Percentiles rank a stretch among this genome's conserved stretches.
These are phyloP conservation scores for Coniophora puteana DNA, from an alignment of 1,284 basidiomycete species.

Conservation along the genomic window DNA sequence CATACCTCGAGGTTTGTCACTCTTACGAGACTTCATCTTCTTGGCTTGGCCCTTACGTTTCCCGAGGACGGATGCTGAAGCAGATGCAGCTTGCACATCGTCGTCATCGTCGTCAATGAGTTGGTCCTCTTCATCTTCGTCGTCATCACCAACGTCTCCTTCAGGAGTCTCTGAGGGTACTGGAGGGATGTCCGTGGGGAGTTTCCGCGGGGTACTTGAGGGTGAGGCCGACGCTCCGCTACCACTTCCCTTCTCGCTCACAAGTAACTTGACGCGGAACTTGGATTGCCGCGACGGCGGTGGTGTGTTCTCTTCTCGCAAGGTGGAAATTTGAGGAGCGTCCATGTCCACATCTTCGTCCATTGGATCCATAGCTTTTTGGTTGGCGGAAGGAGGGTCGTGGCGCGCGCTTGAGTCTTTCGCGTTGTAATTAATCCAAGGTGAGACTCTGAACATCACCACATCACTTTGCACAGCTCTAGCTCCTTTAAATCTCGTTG, in stretches of 20 bases:
- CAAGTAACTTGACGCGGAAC: conserved; percentile 47
- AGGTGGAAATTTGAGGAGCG: conserved; percentile 73
- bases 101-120: conserved; percentile 68
- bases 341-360: conserved; percentile 68
- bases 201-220: conserved; percentile 23
- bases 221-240: conserved; percentile 27
- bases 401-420: neutral
- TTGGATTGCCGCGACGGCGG: conserved; percentile 48
- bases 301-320: conserved; percentile 65
- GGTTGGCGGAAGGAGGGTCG: no score
- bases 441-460: conserved; percentile 17
- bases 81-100: conserved; percentile 24
- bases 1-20: no score
- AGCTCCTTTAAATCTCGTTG: no score
- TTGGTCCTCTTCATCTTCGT: conserved; percentile 74
- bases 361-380: conserved; percentile 20
- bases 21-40: conserved; percentile 50
- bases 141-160: conserved; percentile 43
- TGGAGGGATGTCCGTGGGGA: conserved; percentile 4
- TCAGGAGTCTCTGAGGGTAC: conserved; percentile 19
- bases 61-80: conserved; percentile 26
- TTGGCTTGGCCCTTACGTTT: conserved; percentile 43
- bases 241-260: conserved; percentile 41
- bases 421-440: conserved; percentile 22
- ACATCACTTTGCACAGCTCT: no score